Evolutionary conservation across 257 asterid genomes (phyloP).

Genomic region (Gardenia jasminoides): DNA sequence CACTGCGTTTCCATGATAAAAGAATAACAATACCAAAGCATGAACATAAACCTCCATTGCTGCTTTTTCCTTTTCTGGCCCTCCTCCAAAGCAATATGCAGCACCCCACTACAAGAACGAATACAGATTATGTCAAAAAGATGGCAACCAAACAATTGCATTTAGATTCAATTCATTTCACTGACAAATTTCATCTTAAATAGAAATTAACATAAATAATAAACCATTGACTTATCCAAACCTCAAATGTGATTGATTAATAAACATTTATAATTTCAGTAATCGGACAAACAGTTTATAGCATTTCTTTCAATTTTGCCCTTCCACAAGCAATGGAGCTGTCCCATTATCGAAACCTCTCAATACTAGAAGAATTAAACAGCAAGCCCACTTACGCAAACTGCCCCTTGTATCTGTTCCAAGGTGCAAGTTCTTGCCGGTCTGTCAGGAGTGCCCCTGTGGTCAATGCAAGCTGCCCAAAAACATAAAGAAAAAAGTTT

Average conservation of each 20-base stretch:
- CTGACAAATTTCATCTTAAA: too few relatives aligned
- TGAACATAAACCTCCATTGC: constrained; percentile 67
- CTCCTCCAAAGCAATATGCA: constrained; percentile 82
- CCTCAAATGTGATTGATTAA: too few relatives aligned
- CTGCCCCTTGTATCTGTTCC: constrained; percentile 60
- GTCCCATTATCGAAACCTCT: too few relatives aligned
- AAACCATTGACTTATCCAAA: too few relatives aligned
- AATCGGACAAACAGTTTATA: too few relatives aligned
- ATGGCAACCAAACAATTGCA: neutral
- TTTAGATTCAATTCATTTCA: too few relatives aligned
- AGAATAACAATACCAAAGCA: neutral
- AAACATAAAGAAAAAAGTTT: neutral
- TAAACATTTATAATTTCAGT: too few relatives aligned
- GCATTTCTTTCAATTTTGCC: too few relatives aligned
- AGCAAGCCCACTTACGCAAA: constrained; percentile 64
- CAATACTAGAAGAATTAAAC: too few relatives aligned
- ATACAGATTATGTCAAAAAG: neutral
- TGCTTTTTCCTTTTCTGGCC: constrained; percentile 68
- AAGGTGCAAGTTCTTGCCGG: constrained; percentile 99
- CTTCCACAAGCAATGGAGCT: too few relatives aligned
- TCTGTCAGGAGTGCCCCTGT: constrained; percentile 88
- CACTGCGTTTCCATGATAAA: too few relatives aligned
- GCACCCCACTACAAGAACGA: constrained; percentile 79
- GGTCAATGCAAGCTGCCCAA: constrained; percentile 88
- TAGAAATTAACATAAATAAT: too few relatives aligned